Conservation (phyloP, 768 basidiomycete species). For the Clathrus columnatus region DNA sequence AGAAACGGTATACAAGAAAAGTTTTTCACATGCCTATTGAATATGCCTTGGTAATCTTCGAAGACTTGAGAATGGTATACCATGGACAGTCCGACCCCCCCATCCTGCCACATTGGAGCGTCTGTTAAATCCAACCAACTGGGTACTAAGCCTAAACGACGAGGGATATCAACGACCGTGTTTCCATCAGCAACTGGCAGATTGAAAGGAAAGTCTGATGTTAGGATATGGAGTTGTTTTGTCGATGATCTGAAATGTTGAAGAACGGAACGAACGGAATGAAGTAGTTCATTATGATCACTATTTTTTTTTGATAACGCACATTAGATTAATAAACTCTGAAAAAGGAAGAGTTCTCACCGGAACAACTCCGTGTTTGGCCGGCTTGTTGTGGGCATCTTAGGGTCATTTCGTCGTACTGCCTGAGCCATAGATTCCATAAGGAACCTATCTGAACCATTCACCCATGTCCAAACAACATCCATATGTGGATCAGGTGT, state of each 20-base stretch:
- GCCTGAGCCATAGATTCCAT: constrained; percentile 12
- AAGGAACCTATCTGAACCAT: constrained; percentile 22
- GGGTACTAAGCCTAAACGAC: constrained; percentile 30
- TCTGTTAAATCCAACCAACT: constrained; percentile 28
- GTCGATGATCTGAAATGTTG: constrained; percentile 22
- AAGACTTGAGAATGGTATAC: constrained; percentile 26
- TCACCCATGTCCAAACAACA: constrained; percentile 26
- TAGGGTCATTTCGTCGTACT: neutral
- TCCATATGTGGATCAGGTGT: constrained; percentile 16
- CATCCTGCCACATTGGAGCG: constrained; percentile 18
- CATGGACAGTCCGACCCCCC: constrained; percentile 22
- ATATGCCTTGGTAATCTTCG: constrained; percentile 16
- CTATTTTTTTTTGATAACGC: constrained; percentile 9
- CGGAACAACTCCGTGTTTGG: constrained; percentile 1
- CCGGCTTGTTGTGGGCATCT: neutral
- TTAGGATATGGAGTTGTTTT: constrained; percentile 26
- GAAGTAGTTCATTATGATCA: constrained; percentile 31
- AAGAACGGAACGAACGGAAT: constrained; percentile 27
- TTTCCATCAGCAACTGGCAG: neutral
- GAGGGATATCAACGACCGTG: constrained; percentile 8
- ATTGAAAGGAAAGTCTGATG: constrained; percentile 26
- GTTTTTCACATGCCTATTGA: constrained; percentile 13
- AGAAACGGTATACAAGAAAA: neutral
- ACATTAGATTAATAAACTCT: neutral
- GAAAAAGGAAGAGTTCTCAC: neutral